A percentile compares a stretch with the other conserved stretches of the same genome.
Conservation (phyloP, 176 grass and related monocot genomes). For the Saccharum officinarum region DNA sequence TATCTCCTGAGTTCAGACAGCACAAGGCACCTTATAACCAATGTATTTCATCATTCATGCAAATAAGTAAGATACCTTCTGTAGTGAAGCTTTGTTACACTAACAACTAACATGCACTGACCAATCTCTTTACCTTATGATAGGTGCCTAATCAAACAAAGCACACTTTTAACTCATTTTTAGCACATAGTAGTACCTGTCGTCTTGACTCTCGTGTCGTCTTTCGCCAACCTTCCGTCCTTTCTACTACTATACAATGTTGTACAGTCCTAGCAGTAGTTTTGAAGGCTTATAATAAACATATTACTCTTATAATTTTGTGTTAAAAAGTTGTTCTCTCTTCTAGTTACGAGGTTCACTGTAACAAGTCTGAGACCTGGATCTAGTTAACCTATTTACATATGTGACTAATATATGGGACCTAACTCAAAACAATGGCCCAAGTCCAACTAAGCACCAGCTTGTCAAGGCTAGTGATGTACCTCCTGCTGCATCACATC, state of each 20-base stretch:
- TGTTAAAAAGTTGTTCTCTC: not conserved
- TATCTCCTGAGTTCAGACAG: constrained; percentile 2
- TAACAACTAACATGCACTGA: constrained; percentile 20
- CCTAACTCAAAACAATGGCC: constrained; percentile 9
- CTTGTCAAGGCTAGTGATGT: constrained; percentile 3
- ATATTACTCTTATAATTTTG: not conserved
- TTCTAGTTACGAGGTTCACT: not conserved
- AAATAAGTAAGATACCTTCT: not conserved
- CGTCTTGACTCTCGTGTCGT: not conserved
- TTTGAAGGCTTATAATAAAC: not conserved
- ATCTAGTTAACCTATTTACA: constrained; percentile 3
- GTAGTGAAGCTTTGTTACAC: not conserved
- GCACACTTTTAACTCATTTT: not conserved
- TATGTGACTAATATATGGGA: not conserved
- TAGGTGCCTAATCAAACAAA: not conserved
- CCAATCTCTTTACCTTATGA: not conserved
- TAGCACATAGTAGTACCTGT: not conserved
- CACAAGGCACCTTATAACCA: constrained; percentile 6
- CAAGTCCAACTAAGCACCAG: constrained; percentile 12
- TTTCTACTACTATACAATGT: not conserved
- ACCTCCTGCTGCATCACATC: not conserved
- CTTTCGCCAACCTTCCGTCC: not conserved
- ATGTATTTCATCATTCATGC: constrained; percentile 25
- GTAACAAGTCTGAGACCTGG: not conserved
- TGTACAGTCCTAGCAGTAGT: not conserved